phyloP scores from a whole-genome alignment of 2,329 filamentous ascomycete genomes.

The Apiospora marii region DNA sequence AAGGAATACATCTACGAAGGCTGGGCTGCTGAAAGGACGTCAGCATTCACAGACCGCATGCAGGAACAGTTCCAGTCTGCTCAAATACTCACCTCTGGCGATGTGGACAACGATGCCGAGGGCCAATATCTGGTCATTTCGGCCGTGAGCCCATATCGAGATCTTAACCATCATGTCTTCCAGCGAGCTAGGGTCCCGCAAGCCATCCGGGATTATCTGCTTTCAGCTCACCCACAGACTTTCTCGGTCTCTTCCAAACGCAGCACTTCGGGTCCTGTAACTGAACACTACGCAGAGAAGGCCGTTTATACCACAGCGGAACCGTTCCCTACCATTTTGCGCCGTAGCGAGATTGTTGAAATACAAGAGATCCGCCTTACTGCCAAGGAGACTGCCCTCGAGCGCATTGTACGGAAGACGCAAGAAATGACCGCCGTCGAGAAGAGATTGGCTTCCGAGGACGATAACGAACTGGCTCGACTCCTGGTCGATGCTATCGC shows the following conservation, averaged over 20 bases:
- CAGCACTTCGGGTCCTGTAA: slow-evolving; percentile 71
- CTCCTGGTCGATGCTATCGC: slow-evolving; percentile 78
- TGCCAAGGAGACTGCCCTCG: slow-evolving; percentile 86
- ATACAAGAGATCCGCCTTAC: slow-evolving; percentile 71
- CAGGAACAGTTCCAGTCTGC: slow-evolving; percentile 89
- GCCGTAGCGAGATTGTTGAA: slow-evolving; percentile 83
- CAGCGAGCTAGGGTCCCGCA: slow-evolving; percentile 86
- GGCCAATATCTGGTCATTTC: slow-evolving; percentile 90
- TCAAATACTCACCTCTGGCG: slow-evolving; percentile 76
- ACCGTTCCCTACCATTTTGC: slow-evolving; percentile 87
- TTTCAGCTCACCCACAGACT: slow-evolving; percentile 77
- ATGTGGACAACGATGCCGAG: slow-evolving; percentile 80
- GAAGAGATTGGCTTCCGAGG: slow-evolving; percentile 75
- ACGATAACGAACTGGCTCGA: slow-evolving; percentile 73
- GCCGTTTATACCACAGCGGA: slow-evolving; percentile 84
- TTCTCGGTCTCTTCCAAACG: slow-evolving; percentile 82
- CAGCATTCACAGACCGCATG: slow-evolving; percentile 88
- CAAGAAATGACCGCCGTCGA: slow-evolving; percentile 82
- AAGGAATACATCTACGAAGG: slow-evolving; percentile 95
- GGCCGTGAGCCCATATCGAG: slow-evolving; percentile 81
- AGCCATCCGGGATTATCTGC: slow-evolving; percentile 84
- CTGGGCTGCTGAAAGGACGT: slow-evolving; percentile 75
- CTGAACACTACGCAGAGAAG: slow-evolving; percentile 84
- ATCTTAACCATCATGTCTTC: slow-evolving; percentile 83
- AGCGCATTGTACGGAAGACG: slow-evolving; percentile 90